Evolutionary conservation across 345 rosid genomes (phyloP).

Genomic region (Moringa oleifera): DNA sequence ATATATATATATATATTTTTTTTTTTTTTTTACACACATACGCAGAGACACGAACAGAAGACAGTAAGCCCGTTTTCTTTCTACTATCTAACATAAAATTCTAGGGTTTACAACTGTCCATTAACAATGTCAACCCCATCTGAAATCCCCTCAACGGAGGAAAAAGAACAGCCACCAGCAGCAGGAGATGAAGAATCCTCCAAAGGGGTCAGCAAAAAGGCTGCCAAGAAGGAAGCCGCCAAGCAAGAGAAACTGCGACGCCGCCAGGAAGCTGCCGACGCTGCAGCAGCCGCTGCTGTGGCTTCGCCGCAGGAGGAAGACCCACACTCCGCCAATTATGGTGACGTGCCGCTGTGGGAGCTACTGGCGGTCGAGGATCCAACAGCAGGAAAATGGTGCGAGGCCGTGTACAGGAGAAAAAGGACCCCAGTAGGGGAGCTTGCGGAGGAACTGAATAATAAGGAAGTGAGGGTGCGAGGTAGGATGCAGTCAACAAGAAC

Average conservation of each 20-base stretch:
- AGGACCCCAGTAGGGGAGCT: conserved; percentile 50
- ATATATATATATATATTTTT: too few species aligned
- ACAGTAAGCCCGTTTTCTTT: too few species aligned
- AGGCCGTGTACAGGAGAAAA: conserved; percentile 24
- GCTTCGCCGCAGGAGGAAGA: conserved; percentile 38
- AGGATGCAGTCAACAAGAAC: conserved; percentile 53
- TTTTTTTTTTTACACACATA: too few species aligned
- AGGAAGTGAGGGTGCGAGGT: conserved; percentile 57
- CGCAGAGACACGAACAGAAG: too few species aligned
- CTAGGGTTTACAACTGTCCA: too few species aligned
- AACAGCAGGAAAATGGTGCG: conserved; percentile 38
- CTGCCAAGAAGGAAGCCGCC: conserved; percentile 80
- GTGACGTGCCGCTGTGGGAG: conserved; percentile 51
- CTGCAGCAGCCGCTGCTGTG: conserved; percentile 28
- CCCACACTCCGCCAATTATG: conserved; percentile 45
- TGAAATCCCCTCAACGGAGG: neutral
- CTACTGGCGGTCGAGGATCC: conserved; percentile 44
- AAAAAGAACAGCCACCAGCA: neutral
- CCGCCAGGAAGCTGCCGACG: conserved; percentile 42
- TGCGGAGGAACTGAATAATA: conserved; percentile 32
- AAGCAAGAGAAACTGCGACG: conserved; percentile 74
- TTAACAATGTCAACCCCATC: conserved; percentile 23
- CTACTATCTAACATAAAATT: too few species aligned
- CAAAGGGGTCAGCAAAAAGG: conserved; percentile 58
- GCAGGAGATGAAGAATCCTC: conserved; percentile 17